A percentile compares a stretch with the other conserved stretches of the same genome.
Evolutionary conservation across 306 rosid genomes (phyloP).

Genomic region (Begonia fuchsioides): DNA sequence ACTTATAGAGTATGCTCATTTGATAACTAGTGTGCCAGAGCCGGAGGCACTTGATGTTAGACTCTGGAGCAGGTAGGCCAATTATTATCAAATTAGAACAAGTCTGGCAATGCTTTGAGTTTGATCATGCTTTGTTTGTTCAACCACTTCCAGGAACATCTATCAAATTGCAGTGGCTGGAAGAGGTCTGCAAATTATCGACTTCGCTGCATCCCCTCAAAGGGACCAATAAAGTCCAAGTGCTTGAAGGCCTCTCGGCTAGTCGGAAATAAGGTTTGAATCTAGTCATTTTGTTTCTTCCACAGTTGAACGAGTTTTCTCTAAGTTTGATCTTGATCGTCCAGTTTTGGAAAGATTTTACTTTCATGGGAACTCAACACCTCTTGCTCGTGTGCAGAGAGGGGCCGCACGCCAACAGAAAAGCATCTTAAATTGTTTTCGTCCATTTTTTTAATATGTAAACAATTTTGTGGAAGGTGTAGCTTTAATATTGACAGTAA

Average conservation of each 20-base stretch:
- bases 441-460: too few relatives aligned
- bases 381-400: too few relatives aligned
- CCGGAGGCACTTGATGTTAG: constrained; percentile 83
- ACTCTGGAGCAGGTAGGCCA: constrained; percentile 52
- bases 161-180: constrained; percentile 93
- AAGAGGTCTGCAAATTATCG: constrained; percentile 89
- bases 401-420: too few relatives aligned
- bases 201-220: constrained; percentile 31
- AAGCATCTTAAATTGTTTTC: too few relatives aligned
- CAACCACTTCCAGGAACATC: constrained; percentile 30
- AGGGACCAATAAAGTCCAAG: constrained; percentile 12
- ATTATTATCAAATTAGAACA: background rate
- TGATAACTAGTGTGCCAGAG: constrained; percentile 79
- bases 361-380: too few relatives aligned
- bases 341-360: too few relatives aligned
- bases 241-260: too few relatives aligned
- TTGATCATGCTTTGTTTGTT: constrained; percentile 5
- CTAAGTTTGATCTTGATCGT: too few relatives aligned
- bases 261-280: too few relatives aligned
- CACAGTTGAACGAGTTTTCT: background rate
- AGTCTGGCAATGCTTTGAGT: constrained; percentile 2
- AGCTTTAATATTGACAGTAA: background rate
- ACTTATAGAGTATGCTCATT: constrained; percentile 42
- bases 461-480: background rate
- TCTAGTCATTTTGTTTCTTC: too few relatives aligned